Percentiles rank a stretch among this genome's conserved stretches.
phyloP scores from a whole-genome alignment of 352 stramenopile species.

The Globisporangium ultimum region DNA sequence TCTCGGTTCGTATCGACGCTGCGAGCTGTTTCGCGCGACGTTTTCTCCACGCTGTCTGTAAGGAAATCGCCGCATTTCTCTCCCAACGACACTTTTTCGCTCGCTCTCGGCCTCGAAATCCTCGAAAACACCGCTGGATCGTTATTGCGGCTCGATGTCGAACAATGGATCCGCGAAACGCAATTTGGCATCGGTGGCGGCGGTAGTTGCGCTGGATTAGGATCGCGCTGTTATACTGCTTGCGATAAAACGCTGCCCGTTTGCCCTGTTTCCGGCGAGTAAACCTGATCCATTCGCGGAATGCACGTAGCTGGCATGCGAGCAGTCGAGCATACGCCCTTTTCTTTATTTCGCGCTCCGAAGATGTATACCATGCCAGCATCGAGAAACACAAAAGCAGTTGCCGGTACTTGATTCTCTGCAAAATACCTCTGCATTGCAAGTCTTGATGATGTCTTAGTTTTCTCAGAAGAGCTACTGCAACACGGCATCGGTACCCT shows the following conservation, averaged over 20 bases:
- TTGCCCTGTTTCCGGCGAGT: conserved; percentile 30
- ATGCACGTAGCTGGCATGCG: conserved; percentile 1
- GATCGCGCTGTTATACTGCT: conserved; percentile 34
- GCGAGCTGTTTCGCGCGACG: conserved; percentile 36
- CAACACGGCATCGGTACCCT: conserved; percentile 26
- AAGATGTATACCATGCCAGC: conserved; percentile 19
- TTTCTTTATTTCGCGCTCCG: conserved; percentile 27
- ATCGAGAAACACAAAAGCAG: conserved; percentile 25
- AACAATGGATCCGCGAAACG: conserved; percentile 34
- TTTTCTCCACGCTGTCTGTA: conserved; percentile 64
- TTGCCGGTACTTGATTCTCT: conserved; percentile 27
- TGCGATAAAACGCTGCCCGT: conserved; percentile 25
- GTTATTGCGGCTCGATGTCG: conserved; percentile 40
- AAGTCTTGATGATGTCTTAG: conserved; percentile 31
- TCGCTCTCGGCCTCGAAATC: conserved; percentile 32
- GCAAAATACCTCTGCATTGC: conserved; percentile 23
- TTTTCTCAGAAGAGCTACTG: conserved; percentile 15
- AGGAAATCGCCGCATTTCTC: conserved; percentile 27
- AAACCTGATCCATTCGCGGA: conserved; percentile 24
- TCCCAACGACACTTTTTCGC: conserved; percentile 38
- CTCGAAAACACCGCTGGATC: conserved; percentile 62
- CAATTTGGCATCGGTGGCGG: conserved; percentile 41
- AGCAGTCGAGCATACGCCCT: conserved; percentile 22
- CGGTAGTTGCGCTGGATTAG: conserved; percentile 73
- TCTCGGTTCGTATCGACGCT: conserved; percentile 35